Conservation (phyloP, 1,284 basidiomycete species). For the Sanghuangporus baumii region DNA sequence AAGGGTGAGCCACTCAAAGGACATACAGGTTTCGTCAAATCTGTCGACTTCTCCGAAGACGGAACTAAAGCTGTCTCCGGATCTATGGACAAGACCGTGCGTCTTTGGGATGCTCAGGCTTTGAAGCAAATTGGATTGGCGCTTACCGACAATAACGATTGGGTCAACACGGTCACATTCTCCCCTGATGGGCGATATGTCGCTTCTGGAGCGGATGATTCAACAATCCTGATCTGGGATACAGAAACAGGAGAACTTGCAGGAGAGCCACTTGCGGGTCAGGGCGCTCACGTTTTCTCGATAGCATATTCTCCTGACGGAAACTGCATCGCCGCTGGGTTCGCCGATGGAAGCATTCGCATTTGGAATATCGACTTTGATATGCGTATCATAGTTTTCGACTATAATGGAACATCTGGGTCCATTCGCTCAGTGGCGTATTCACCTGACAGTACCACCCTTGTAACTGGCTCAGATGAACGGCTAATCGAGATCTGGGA, state of each 20-base stretch:
- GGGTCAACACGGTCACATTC: conserved; percentile 8
- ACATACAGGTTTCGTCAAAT: conserved; percentile 2
- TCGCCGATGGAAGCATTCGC: not conserved
- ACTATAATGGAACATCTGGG: conserved; percentile 9
- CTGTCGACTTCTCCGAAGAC: conserved; percentile 8
- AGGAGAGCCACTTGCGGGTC: not conserved
- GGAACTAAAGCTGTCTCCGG: conserved; percentile 9
- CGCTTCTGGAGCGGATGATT: conserved; percentile 7
- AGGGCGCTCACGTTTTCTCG: not conserved
- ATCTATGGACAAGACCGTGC: conserved; percentile 11
- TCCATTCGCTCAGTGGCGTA: conserved; percentile 18
- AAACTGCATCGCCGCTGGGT: conserved; percentile 2
- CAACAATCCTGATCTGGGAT: conserved; percentile 7
- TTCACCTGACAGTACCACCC: conserved; percentile 15
- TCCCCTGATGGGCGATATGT: not conserved
- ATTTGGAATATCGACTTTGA: conserved; percentile 12
- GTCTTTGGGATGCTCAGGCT: conserved; percentile 12
- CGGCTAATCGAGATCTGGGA: conserved; percentile 20
- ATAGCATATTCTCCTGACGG: conserved; percentile 2
- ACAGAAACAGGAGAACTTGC: not conserved
- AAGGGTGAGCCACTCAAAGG: not conserved
- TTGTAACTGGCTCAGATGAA: conserved; percentile 19
- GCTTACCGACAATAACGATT: not conserved
- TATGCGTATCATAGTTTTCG: not conserved
- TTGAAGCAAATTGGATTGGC: not conserved